Evolutionary conservation across 495 filamentous ascomycete species (phyloP), one percentile per base, ranked within the genome.

Genomic region (Neurospora tetrasperma): DNA sequence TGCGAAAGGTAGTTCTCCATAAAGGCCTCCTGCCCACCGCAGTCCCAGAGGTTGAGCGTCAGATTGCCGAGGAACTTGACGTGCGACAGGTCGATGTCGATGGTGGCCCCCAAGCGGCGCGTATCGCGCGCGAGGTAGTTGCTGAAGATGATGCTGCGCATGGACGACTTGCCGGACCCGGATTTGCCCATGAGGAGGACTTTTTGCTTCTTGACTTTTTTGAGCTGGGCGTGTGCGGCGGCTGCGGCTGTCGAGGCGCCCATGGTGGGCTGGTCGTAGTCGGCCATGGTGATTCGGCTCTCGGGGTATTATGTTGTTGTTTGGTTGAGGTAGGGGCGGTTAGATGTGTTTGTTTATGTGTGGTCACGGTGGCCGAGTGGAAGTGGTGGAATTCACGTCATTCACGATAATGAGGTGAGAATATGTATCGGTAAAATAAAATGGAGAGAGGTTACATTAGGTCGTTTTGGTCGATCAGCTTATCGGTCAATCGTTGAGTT

Each of bases 71-170:
- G 90, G 83, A 99, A 99, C 82, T 96, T 95, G 83, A 98, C 94
- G 82, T 97, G 94, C 66, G 93, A 97, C 75, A 98, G 92, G 84
- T 99, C 96, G 69, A 99, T 94, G 81, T 98, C 96, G 79, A 99
- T 98, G 5, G 96, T 99, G n/a, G 96, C 96, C 69, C 95, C 96
- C 74, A 99, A 83, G 40, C 96, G 86, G 38, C 96, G 90, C 6
- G 97, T 97, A 85, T 99, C 96, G 78, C 95, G 95, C 44, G 96
- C 96, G 69, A 98, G 92, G 76, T 97, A 98, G 82, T 99, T 98
- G 84, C 91, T 94, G 83, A 99, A 99, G 76, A 99, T 96, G 77
- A 99, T 98, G 72, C 91, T 94, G 71, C 96, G 89, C 96, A 99
- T 99, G 69, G 94, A 97, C 41, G 94, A 97, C 81, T 99, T 99